Evolutionary conservation across 345 rosid species (phyloP), one percentile per base, ranked within the genome.

Genomic region (Camelina laxa): DNA sequence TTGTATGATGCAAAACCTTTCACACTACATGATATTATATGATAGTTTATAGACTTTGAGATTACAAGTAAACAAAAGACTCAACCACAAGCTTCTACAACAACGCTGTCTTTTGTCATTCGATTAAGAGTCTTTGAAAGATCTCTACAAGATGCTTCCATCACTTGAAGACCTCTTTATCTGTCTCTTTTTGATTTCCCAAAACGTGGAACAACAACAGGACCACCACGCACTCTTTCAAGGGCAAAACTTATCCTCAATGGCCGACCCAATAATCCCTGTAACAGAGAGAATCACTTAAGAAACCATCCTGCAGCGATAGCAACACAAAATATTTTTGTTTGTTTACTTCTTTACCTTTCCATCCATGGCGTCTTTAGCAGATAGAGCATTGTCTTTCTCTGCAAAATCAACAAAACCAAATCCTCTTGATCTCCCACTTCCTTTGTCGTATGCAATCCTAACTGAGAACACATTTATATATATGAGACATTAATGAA

Each of bases 301-400:
- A 45, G 0, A 51, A 12, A 21, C 4, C 6, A 38, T 41, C 53
- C 36, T 1, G 19, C 9, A 41, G 62, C 7, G 47, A 70, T 27
- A 35, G 11, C 20, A 67, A 9, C 16, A 41, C 49, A 31, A 70
- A 70, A 56, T 27, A 16, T 17, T 4, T 36, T 6, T 10, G 13
- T 3, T 4, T 10, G 3, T 35, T 21, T 53, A 22, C 35, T 27
- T 16, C 74, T 56, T 67, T 63, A 91, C 97, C 96, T 83, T 92
- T 36, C 97, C 97, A 82, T 95, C 97, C 97, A 92, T 92, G 72
- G 93, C 93, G 67, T 87, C 89, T 85, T 87, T 95, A 1, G 97
- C 99, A 70, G 75, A 68, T 7, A 39, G 16, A 62, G 97, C 97
- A 39, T 87, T 81, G 9, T 65, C 82, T 78, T 84, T 84, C 67